These are phyloP conservation scores for Myriosclerotinia scirpicola DNA, from an alignment of 2,329 filamentous ascomycete genomes.

Conservation along the genomic window DNA sequence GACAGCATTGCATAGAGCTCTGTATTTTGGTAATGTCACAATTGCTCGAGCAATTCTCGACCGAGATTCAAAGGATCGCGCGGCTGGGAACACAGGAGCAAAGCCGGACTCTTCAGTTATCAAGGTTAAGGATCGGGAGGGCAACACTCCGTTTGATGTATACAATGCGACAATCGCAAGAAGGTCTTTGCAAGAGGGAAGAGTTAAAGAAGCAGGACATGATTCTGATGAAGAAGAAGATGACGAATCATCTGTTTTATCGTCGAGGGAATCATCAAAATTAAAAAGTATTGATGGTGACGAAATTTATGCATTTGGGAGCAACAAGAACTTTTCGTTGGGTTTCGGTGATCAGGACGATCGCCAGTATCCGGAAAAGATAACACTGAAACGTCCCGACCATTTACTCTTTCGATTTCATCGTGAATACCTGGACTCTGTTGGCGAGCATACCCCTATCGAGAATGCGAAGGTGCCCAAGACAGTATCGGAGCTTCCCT, in stretches of 20 bases:
- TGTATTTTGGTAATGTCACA: conserved; percentile 86
- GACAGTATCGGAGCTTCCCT: conserved; percentile 60
- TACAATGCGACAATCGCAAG: conserved; percentile 85
- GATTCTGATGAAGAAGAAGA: conserved; percentile 40
- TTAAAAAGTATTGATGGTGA: conserved; percentile 58
- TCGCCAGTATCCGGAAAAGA: conserved; percentile 86
- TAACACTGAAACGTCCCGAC: conserved; percentile 73
- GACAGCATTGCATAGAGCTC: conserved; percentile 88
- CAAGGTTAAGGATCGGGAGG: conserved; percentile 94
- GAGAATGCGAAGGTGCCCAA: conserved; percentile 35
- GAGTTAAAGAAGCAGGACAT: conserved; percentile 8
- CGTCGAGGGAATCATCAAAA: conserved; percentile 11
- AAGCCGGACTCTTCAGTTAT: conserved; percentile 70
- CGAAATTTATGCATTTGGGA: conserved; percentile 91
- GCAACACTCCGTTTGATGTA: conserved; percentile 90
- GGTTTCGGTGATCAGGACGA: conserved; percentile 96
- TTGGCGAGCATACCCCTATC: conserved; percentile 31
- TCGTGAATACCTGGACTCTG: conserved; percentile 58
- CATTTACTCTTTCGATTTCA: conserved; percentile 74
- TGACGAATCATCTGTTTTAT: conserved; percentile 42
- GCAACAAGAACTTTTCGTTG: conserved; percentile 90
- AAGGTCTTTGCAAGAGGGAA: conserved; percentile 56
- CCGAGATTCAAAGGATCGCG: conserved; percentile 58
- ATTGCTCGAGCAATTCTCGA: conserved; percentile 80
- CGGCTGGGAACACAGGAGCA: conserved; percentile 51